These are phyloP conservation scores for Ramaria sp. DNA, from an alignment of 768 basidiomycete species.

Conservation along the genomic window DNA sequence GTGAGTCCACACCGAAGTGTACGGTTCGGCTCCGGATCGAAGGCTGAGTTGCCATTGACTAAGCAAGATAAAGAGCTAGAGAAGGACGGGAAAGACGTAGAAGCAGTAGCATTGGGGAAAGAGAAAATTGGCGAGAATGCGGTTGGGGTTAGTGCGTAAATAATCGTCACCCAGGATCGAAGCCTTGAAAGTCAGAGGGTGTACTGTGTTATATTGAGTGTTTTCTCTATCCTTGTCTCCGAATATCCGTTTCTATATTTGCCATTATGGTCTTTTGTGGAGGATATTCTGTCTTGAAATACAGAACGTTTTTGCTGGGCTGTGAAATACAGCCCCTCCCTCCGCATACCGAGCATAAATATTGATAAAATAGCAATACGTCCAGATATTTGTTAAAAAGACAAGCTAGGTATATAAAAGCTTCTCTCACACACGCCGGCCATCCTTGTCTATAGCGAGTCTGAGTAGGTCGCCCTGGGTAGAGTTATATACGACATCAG, in stretches of 20 bases:
- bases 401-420: background rate
- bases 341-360: background rate
- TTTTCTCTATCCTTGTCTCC: background rate
- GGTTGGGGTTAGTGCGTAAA: conserved; percentile 5
- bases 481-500: background rate
- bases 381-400: no score
- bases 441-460: conserved; percentile 49
- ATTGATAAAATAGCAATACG: no score
- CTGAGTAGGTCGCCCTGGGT: conserved; percentile 27
- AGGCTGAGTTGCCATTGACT: background rate
- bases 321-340: background rate
- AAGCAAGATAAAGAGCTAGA: background rate
- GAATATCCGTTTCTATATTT: background rate
- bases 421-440: conserved; percentile 16
- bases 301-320: background rate
- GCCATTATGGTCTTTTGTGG: background rate
- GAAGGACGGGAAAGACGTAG: conserved; percentile 6
- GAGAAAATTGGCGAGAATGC: conserved; percentile 23
- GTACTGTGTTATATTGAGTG: background rate
- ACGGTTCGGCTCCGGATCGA: conserved; percentile 32
- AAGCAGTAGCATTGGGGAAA: conserved; percentile 16
- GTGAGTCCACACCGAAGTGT: conserved; percentile 59
- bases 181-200: background rate
- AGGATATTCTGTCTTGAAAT: background rate
- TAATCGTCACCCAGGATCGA: background rate